Percentiles rank a stretch among this genome's conserved stretches.
These are phyloP conservation scores for Coemansia sp. DNA, from an alignment of 192 early-diverging fungal species.

Conservation along the genomic window DNA sequence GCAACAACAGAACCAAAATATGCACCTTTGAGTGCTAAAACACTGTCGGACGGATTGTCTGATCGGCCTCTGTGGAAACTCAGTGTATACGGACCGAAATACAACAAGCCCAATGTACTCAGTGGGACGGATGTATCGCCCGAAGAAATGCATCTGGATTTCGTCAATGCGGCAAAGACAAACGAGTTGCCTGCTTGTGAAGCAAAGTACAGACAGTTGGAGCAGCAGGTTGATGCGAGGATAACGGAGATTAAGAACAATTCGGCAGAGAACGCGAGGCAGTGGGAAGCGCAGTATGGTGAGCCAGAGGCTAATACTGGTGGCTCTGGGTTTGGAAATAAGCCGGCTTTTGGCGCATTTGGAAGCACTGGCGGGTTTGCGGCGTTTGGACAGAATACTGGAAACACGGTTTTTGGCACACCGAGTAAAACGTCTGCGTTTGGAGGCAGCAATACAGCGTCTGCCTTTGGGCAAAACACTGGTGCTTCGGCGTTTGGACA, in stretches of 20 bases:
- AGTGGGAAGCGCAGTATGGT: conserved; percentile 33
- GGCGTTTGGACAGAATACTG: background rate
- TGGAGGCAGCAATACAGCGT: conserved; percentile 1
- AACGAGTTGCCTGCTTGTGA: conserved; percentile 19
- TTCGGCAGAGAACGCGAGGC: conserved; percentile 12
- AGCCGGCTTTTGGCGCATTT: conserved; percentile 6
- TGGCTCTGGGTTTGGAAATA: conserved; percentile 9
- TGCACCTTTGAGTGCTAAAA: conserved; percentile 33
- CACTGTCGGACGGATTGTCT: conserved; percentile 48
- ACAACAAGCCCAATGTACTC: conserved; percentile 61
- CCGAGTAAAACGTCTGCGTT: background rate
- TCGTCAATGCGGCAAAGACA: conserved; percentile 28
- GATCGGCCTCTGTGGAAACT: conserved; percentile 57
- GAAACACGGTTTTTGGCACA: background rate
- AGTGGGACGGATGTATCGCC: conserved; percentile 62
- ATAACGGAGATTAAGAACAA: conserved; percentile 18
- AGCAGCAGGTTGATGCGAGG: conserved; percentile 11
- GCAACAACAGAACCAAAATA: background rate
- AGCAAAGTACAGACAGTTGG: conserved; percentile 34
- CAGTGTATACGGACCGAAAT: conserved; percentile 61
- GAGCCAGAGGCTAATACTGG: background rate
- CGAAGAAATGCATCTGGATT: conserved; percentile 63
- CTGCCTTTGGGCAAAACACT: conserved; percentile 6
- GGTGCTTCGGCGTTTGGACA: background rate
- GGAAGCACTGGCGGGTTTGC: background rate